A percentile compares a stretch with the other conserved stretches of the same genome.
Evolutionary conservation across 2,329 filamentous ascomycete genomes (phyloP).

Genomic region (Phaeosphaeriaceae sp.): DNA sequence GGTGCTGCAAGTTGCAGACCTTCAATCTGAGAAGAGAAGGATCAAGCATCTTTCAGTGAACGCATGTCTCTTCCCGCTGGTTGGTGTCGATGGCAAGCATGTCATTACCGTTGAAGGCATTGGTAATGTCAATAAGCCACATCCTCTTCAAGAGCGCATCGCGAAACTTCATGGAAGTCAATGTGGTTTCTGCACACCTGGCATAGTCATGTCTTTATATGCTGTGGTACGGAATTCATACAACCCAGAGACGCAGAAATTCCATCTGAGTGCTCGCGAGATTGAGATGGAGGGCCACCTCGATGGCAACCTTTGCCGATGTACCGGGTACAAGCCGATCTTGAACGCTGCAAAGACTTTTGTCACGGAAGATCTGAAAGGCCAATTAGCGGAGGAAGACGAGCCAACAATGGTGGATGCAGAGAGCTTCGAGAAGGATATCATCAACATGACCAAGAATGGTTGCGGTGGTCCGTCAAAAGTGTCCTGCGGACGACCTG

Average conservation of each 20-base stretch:
- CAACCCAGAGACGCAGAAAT: constrained; percentile 43
- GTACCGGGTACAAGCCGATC: constrained; percentile 92
- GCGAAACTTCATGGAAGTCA: constrained; percentile 91
- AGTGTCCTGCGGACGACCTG: constrained; percentile 45
- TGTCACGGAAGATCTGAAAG: constrained; percentile 61
- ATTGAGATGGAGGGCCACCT: constrained; percentile 63
- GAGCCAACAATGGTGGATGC: constrained; percentile 58
- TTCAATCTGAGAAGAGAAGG: constrained; percentile 78
- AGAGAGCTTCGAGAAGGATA: constrained; percentile 34
- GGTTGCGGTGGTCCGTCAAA: constrained; percentile 35
- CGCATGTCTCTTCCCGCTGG: constrained; percentile 88
- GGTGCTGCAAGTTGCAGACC: constrained; percentile 58
- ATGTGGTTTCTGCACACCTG: constrained; percentile 93
- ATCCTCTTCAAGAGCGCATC: constrained; percentile 88
- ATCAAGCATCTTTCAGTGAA: constrained; percentile 96
- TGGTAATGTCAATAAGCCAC: constrained; percentile 82
- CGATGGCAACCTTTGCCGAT: constrained; percentile 92
- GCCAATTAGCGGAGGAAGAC: constrained; percentile 57
- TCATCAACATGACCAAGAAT: constrained; percentile 30
- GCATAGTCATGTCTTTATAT: constrained; percentile 93
- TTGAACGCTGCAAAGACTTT: constrained; percentile 93
- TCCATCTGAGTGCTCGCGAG: constrained; percentile 43
- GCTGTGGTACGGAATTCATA: constrained; percentile 79
- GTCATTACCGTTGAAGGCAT: constrained; percentile 97
- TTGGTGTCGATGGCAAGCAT: constrained; percentile 94